Evolutionary conservation across 208 protist species (phyloP).

Genomic region (Crithidia brevicula): DNA sequence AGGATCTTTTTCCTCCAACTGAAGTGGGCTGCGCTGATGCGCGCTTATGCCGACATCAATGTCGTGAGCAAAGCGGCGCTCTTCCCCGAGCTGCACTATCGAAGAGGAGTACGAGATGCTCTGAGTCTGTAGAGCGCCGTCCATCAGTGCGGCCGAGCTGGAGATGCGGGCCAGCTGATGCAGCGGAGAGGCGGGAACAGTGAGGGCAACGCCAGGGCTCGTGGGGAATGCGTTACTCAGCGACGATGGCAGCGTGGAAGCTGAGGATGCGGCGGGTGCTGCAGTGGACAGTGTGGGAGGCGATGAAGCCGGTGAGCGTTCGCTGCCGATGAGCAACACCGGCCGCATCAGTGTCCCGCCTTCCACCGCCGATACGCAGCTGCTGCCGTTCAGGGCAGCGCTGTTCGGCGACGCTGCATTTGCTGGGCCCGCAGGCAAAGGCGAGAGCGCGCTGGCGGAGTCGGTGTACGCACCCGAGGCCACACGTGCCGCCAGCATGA

Average conservation of each 20-base stretch:
- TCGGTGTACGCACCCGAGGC: neutral
- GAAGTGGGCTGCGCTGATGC: too few relatives aligned
- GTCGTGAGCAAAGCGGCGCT: too few relatives aligned
- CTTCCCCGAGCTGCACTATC: neutral
- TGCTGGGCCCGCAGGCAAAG: neutral
- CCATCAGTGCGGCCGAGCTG: constrained; percentile 15
- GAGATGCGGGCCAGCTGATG: constrained; percentile 28
- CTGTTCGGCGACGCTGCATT: neutral
- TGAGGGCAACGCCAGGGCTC: constrained; percentile 9
- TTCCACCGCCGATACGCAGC: too few relatives aligned
- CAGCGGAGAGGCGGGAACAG: constrained; percentile 27
- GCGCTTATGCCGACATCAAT: too few relatives aligned
- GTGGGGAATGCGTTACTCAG: constrained; percentile 27
- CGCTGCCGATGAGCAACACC: constrained; percentile 20
- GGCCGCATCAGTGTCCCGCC: too few relatives aligned
- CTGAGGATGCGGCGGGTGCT: neutral
- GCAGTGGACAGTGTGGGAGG: neutral
- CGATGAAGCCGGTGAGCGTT: neutral
- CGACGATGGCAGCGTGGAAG: constrained; percentile 27
- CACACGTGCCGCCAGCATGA: constrained; percentile 11
- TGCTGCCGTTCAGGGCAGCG: neutral
- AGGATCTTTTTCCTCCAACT: neutral
- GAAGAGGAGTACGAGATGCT: neutral
- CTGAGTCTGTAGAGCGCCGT: neutral
- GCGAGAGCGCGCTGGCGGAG: neutral